These are phyloP conservation scores for Tinospora cordifolia DNA, from an alignment of 164 flowering plant genomes.

Conservation along the genomic window DNA sequence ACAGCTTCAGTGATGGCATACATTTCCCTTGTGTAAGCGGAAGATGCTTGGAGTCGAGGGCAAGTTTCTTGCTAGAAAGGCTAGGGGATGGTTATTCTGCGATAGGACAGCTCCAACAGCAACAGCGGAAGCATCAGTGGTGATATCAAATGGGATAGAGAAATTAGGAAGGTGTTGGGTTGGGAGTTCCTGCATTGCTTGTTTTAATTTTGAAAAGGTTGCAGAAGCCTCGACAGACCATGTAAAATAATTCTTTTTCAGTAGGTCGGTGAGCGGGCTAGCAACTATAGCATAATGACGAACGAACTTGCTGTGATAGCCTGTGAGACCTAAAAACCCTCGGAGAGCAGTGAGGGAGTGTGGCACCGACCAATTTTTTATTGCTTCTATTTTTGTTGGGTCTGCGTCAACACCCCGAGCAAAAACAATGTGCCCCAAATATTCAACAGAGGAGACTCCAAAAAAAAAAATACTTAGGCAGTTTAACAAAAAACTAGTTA, in stretches of 20 bases:
- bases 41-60: no score
- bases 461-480: background rate
- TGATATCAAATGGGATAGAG: background rate
- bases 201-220: background rate
- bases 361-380: no score
- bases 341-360: no score
- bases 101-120: background rate
- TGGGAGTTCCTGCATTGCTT: background rate
- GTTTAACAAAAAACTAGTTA: background rate
- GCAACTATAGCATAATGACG: background rate
- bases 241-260: background rate
- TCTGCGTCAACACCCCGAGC: background rate
- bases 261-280: background rate
- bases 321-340: slow-evolving; percentile 9
- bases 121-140: background rate
- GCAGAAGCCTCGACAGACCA: background rate
- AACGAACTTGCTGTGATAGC: slow-evolving; percentile 6
- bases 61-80: background rate
- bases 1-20: background rate
- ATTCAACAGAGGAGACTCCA: slow-evolving; percentile 3
- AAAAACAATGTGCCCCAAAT: background rate
- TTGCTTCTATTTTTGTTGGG: background rate
- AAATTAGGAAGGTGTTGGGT: background rate
- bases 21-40: background rate
- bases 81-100: background rate